phyloP scores from a whole-genome alignment of 2,329 filamentous ascomycete genomes.

The Beauveria caledonica region DNA sequence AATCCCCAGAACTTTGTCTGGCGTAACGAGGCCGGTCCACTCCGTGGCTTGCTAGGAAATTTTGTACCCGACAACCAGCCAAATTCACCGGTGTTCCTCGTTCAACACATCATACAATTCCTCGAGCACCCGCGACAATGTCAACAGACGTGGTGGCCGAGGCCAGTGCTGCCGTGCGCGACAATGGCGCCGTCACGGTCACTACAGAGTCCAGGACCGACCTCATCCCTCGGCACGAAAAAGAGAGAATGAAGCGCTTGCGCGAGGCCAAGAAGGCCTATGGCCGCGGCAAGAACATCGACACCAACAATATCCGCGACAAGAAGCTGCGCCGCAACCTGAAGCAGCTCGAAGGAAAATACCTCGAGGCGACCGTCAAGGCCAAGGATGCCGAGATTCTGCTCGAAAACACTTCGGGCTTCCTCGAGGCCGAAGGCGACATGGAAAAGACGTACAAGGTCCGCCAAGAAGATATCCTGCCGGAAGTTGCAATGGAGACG shows the following conservation, averaged over 20 bases:
- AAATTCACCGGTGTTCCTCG: background rate
- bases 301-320: constrained; percentile 67
- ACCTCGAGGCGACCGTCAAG: constrained; percentile 69
- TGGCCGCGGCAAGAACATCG: constrained; percentile 72
- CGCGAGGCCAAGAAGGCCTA: constrained; percentile 67
- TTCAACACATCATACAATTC: background rate
- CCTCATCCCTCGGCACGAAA: constrained; percentile 43
- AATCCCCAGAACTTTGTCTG: background rate
- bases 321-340: constrained; percentile 83
- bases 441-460: constrained; percentile 91
- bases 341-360: constrained; percentile 70
- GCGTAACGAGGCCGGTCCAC: background rate
- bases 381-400: constrained; percentile 95
- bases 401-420: constrained; percentile 76
- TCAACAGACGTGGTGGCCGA: constrained; percentile 10
- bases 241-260: constrained; percentile 41
- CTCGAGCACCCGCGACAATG: background rate
- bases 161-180: constrained; percentile 29
- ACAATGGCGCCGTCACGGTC: constrained; percentile 47
- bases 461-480: constrained; percentile 74
- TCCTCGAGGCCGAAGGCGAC: constrained; percentile 79
- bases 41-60: background rate
- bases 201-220: constrained; percentile 40
- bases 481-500: constrained; percentile 68
- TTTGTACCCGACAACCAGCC: background rate